phyloP scores from a whole-genome alignment of 2,329 filamentous ascomycete species.

The Dendryphion nanum region DNA sequence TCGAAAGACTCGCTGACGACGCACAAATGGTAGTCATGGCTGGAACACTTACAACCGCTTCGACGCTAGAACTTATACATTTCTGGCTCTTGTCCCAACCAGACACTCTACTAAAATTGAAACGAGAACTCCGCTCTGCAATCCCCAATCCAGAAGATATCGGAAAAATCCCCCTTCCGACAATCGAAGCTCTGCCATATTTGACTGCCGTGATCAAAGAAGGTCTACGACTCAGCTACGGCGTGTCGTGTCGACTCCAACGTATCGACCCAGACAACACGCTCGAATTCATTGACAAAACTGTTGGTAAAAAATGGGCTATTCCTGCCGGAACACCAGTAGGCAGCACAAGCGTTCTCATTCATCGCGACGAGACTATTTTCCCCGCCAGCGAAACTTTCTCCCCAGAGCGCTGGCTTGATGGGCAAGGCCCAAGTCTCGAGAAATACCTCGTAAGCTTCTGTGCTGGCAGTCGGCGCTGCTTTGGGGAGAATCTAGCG shows the following conservation, averaged over 20 bases:
- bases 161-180: background rate
- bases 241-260: conserved; percentile 6
- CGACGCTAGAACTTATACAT: background rate
- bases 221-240: conserved; percentile 17
- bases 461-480: conserved; percentile 13
- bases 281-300: conserved; percentile 1
- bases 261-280: conserved; percentile 13
- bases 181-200: conserved; percentile 3
- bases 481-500: conserved; percentile 11
- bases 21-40: conserved; percentile 1
- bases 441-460: conserved; percentile 17
- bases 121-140: conserved; percentile 2
- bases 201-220: conserved; percentile 5
- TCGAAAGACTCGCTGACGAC: conserved; percentile 6
- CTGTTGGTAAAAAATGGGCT: conserved; percentile 2
- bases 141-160: background rate
- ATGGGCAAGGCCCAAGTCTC: conserved; percentile 2
- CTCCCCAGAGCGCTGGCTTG: conserved; percentile 24
- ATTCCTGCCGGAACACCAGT: conserved; percentile 15
- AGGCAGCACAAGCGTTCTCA: conserved; percentile 20
- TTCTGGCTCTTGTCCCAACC: conserved; percentile 3
- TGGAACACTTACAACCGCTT: conserved; percentile 1
- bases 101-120: conserved; percentile 3
- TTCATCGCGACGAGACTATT: conserved; percentile 13
- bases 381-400: conserved; percentile 14